A percentile compares a stretch with the other conserved stretches of the same genome.
Conservation (phyloP, 2,329 filamentous ascomycete genomes). For the Blastomyces gilchristii region DNA sequence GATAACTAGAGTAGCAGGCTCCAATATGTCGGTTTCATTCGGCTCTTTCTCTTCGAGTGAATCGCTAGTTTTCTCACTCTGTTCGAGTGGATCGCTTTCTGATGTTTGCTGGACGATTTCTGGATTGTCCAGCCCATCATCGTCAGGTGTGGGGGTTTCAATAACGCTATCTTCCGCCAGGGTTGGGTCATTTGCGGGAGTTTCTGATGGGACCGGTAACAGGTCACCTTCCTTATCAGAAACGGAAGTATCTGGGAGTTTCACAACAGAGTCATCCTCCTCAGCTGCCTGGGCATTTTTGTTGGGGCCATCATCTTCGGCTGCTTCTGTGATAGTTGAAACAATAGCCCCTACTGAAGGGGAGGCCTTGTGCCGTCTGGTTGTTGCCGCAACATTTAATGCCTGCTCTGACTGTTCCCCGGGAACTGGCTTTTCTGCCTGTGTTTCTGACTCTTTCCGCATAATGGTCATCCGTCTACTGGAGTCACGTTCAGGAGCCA, state of each 20-base stretch:
- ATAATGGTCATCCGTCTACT: constrained; percentile 22
- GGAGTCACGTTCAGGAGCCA: constrained; percentile 4
- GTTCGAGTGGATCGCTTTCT: background rate
- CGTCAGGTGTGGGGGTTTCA: background rate
- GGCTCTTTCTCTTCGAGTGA: background rate
- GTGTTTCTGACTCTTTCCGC: constrained; percentile 32
- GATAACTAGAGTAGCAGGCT: background rate
- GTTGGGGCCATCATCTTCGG: constrained; percentile 34
- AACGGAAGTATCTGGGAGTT: constrained; percentile 1
- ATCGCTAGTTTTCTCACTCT: background rate
- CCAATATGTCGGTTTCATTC: background rate
- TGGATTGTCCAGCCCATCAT: background rate
- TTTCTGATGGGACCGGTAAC: background rate
- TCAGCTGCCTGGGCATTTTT: constrained; percentile 13
- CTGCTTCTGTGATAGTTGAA: constrained; percentile 58
- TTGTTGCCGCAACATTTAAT: constrained; percentile 50
- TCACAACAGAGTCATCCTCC: constrained; percentile 3
- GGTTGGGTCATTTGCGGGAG: background rate
- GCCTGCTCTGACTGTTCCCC: background rate
- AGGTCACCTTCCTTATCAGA: background rate
- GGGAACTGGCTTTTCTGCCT: constrained; percentile 17
- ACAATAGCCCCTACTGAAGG: constrained; percentile 65
- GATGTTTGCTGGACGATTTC: background rate
- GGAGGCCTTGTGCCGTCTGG: constrained; percentile 56
- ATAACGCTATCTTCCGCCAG: background rate